These are phyloP conservation scores for Parafenestella ontariensis DNA, from an alignment of 2,329 filamentous ascomycete genomes.

Conservation along the genomic window DNA sequence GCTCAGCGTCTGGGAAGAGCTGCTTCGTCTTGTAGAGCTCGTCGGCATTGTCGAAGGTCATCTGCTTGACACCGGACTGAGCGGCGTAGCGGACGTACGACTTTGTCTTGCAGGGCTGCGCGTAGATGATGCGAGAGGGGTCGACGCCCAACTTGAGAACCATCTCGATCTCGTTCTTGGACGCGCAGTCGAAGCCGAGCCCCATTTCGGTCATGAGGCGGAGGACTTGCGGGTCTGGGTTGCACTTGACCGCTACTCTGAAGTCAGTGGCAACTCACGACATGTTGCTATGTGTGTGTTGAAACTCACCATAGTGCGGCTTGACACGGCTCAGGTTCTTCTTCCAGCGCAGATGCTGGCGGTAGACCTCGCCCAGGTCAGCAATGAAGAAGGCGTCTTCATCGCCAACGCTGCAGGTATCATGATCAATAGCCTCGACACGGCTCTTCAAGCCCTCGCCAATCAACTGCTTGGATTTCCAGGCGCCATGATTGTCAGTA, in stretches of 20 bases:
- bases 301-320: conserved; percentile 85
- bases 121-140: conserved; percentile 94
- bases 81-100: conserved; percentile 94
- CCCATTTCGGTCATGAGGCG: conserved; percentile 86
- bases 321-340: conserved; percentile 89
- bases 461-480: conserved; percentile 78
- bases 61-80: conserved; percentile 86
- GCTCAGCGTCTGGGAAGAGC: conserved; percentile 85
- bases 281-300: background rate
- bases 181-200: conserved; percentile 97
- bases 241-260: conserved; percentile 89
- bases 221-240: conserved; percentile 89
- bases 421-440: conserved; percentile 82
- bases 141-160: conserved; percentile 83
- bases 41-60: conserved; percentile 99
- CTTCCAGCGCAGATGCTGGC: conserved; percentile 99
- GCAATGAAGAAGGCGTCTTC: conserved; percentile 99
- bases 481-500: conserved; percentile 58
- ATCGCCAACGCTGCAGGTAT: conserved; percentile 87
- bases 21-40: conserved; percentile 98
- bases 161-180: conserved; percentile 95
- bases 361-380: conserved; percentile 97
- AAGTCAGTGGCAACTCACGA: conserved; percentile 31
- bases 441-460: conserved; percentile 85
- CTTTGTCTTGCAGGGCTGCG: conserved; percentile 99